Conservation (phyloP, 495 filamentous ascomycete species). For the Cetradonia linearis region DNA sequence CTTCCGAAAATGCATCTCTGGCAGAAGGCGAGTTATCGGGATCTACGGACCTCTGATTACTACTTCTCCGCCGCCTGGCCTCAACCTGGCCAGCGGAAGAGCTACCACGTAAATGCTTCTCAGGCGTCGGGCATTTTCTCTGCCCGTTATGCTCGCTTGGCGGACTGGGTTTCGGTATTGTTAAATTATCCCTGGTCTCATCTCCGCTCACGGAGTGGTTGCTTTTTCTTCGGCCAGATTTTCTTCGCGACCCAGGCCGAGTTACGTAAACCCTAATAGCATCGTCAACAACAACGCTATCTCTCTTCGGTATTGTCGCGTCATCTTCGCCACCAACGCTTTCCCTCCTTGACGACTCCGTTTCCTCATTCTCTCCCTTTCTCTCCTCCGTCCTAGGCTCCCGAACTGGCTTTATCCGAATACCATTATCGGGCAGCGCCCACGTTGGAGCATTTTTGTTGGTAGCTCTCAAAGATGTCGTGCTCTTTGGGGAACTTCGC, state of each 20-base stretch:
- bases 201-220: slow-evolving; percentile 14
- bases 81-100: neutral
- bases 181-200: neutral
- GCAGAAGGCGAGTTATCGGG: slow-evolving; percentile 8
- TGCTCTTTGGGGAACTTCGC: slow-evolving; percentile 34
- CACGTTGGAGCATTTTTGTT: slow-evolving; percentile 42
- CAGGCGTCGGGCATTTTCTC: slow-evolving; percentile 12
- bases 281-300: slow-evolving; percentile 17
- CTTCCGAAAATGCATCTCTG: slow-evolving; percentile 8
- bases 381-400: slow-evolving; percentile 36
- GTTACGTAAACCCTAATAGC: slow-evolving; percentile 24
- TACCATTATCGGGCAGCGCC: slow-evolving; percentile 37
- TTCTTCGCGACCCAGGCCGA: slow-evolving; percentile 13
- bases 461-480: slow-evolving; percentile 20
- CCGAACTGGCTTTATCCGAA: slow-evolving; percentile 34
- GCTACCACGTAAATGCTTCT: neutral
- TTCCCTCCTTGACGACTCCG: neutral
- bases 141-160: neutral
- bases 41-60: slow-evolving; percentile 9
- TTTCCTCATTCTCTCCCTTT: slow-evolving; percentile 3
- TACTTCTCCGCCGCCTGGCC: neutral
- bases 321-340: slow-evolving; percentile 22
- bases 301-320: slow-evolving; percentile 17
- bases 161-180: slow-evolving; percentile 4
- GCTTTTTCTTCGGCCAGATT: slow-evolving; percentile 17